Percentiles rank a stretch among this genome's conserved stretches.
phyloP scores from a whole-genome alignment of 2,329 filamentous ascomycete genomes.

The Botrytis deweyae region DNA sequence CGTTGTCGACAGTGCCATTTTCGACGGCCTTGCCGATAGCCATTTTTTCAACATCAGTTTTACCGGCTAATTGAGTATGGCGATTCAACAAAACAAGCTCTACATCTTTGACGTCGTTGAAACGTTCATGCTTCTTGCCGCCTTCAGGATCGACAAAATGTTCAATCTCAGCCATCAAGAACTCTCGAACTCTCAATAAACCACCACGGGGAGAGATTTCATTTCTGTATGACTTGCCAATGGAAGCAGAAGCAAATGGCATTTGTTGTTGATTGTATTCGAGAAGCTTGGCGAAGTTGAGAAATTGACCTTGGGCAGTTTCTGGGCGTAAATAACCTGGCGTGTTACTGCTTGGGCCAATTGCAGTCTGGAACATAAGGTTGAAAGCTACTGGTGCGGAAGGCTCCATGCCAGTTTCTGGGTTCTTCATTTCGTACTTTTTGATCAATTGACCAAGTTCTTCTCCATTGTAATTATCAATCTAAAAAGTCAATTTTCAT shows the following conservation, averaged over 20 bases:
- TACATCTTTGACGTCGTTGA: slow-evolving; percentile 78
- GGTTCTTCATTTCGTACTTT: slow-evolving; percentile 90
- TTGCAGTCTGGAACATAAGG: slow-evolving; percentile 96
- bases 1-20: slow-evolving; percentile 84
- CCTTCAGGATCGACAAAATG: slow-evolving; percentile 94
- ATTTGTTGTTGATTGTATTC: slow-evolving; percentile 95
- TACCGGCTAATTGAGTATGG: slow-evolving; percentile 80
- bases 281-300: slow-evolving; percentile 94
- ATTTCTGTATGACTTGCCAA: slow-evolving; percentile 97
- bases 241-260: slow-evolving; percentile 95
- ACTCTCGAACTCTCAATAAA: slow-evolving; percentile 90
- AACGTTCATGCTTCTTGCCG: slow-evolving; percentile 91
- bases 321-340: slow-evolving; percentile 87
- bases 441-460: slow-evolving; percentile 85
- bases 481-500: slow-evolving; percentile 45
- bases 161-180: slow-evolving; percentile 98
- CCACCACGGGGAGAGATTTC: slow-evolving; percentile 93
- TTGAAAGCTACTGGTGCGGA: slow-evolving; percentile 88
- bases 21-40: slow-evolving; percentile 84
- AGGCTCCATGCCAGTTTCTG: slow-evolving; percentile 72
- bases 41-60: slow-evolving; percentile 71
- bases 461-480: slow-evolving; percentile 90
- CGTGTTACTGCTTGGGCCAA: slow-evolving; percentile 86
- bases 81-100: slow-evolving; percentile 84
- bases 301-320: slow-evolving; percentile 95